These are phyloP conservation scores for Skeletonema costatum DNA, from an alignment of 108 stramenopile species.

Conservation along the genomic window DNA sequence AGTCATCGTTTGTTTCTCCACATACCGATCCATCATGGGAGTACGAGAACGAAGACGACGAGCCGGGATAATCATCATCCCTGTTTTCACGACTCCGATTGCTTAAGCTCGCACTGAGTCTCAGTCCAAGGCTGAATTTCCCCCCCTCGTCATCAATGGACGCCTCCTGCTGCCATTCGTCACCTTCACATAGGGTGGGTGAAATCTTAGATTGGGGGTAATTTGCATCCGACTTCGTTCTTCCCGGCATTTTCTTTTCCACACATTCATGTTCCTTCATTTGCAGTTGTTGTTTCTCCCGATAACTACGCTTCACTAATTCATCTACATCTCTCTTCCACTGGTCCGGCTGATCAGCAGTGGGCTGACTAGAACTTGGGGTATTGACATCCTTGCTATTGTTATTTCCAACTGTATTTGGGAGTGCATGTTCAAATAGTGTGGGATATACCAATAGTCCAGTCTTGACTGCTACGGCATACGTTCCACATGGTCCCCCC, in stretches of 20 bases:
- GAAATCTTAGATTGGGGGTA: background rate
- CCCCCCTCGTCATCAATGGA: background rate
- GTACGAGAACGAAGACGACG: background rate
- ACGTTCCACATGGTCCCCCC: conserved; percentile 49
- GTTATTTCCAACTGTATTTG: background rate
- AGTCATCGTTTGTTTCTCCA: background rate
- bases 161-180: background rate
- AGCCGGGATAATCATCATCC: background rate
- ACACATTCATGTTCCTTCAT: background rate
- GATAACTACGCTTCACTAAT: conserved; percentile 37
- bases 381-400: background rate
- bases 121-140: background rate
- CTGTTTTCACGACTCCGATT: background rate
- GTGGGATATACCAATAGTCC: conserved; percentile 43
- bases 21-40: background rate
- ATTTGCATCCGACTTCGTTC: background rate
- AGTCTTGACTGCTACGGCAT: conserved; percentile 43
- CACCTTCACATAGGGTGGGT: background rate
- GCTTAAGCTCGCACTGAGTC: background rate
- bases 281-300: conserved; percentile 1
- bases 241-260: background rate
- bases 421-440: conserved; percentile 36
- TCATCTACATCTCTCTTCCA: conserved; percentile 37
- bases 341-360: conserved; percentile 14
- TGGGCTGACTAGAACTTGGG: background rate